A percentile compares a stretch with the other conserved stretches of the same genome.
phyloP scores from a whole-genome alignment of 164 flowering plant genomes.

The Kingdonia uniflora region DNA sequence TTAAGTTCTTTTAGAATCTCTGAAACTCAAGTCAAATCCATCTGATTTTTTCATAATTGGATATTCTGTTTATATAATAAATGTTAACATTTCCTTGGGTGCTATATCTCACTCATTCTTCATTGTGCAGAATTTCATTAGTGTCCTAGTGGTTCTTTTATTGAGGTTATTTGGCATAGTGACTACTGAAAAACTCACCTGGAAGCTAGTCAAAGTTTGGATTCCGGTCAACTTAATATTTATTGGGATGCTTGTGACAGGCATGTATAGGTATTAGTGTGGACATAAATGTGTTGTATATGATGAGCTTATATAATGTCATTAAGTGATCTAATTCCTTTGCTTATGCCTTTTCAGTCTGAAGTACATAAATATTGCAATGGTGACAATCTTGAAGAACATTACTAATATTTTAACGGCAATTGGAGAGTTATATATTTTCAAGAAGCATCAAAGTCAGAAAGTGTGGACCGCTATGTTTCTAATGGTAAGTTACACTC shows the following conservation, averaged over 20 bases:
- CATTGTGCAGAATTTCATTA: slow-evolving; percentile 71
- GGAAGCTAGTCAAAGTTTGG: slow-evolving; percentile 66
- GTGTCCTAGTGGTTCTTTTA: slow-evolving; percentile 33
- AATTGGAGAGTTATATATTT: slow-evolving; percentile 59
- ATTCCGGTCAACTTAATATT: slow-evolving; percentile 78
- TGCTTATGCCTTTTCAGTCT: slow-evolving; percentile 38
- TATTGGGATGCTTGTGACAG: slow-evolving; percentile 76
- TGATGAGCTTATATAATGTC: too few relatives aligned
- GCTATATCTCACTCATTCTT: too few relatives aligned
- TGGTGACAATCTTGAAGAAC: slow-evolving; percentile 90
- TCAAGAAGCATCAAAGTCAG: slow-evolving; percentile 53
- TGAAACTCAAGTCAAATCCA: too few relatives aligned
- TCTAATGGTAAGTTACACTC: slow-evolving; percentile 42
- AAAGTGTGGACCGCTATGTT: slow-evolving; percentile 88
- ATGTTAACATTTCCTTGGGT: too few relatives aligned
- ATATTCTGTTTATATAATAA: too few relatives aligned
- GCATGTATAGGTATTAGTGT: slow-evolving; percentile 47
- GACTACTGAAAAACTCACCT: slow-evolving; percentile 49
- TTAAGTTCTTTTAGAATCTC: too few relatives aligned
- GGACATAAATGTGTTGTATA: too few relatives aligned
- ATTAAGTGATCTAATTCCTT: too few relatives aligned
- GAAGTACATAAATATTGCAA: slow-evolving; percentile 72
- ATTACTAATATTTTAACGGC: slow-evolving; percentile 75
- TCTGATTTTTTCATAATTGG: too few relatives aligned
- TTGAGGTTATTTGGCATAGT: slow-evolving; percentile 36